Evolutionary conservation across 129 eudicot species (phyloP).

Genomic region (Tagetes erecta): DNA sequence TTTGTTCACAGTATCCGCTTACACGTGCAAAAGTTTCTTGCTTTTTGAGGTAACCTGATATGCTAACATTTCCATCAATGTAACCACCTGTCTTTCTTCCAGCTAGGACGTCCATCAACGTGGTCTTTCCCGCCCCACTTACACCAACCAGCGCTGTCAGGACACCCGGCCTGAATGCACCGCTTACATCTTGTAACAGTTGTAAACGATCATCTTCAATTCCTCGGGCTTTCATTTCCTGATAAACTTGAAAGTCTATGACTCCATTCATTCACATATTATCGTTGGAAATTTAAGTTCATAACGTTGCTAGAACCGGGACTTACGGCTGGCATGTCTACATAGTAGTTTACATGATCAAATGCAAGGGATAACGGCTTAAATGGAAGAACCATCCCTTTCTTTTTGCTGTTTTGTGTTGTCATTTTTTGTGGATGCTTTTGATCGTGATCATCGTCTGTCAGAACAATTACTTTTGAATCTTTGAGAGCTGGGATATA

Average conservation of each 20-base stretch:
- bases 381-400: slow-evolving; percentile 87
- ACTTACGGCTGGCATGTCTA: slow-evolving; percentile 88
- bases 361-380: slow-evolving; percentile 75
- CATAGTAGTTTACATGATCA: slow-evolving; percentile 72
- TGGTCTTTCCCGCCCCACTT: slow-evolving; percentile 92
- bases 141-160: slow-evolving; percentile 80
- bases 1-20: slow-evolving; percentile 87
- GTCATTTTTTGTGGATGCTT: slow-evolving; percentile 21
- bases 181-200: slow-evolving; percentile 67
- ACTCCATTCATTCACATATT: no score
- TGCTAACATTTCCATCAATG: slow-evolving; percentile 64
- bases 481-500: slow-evolving; percentile 50
- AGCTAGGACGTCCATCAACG: slow-evolving; percentile 82
- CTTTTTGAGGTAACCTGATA: slow-evolving; percentile 77
- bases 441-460: slow-evolving; percentile 18
- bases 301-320: neutral
- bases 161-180: slow-evolving; percentile 81
- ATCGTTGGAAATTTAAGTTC: neutral
- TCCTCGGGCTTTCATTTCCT: slow-evolving; percentile 86
- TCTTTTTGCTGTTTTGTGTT: slow-evolving; percentile 19
- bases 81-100: slow-evolving; percentile 77
- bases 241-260: neutral
- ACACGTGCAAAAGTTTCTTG: slow-evolving; percentile 85
- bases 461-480: slow-evolving; percentile 43
- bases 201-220: slow-evolving; percentile 62